Evolutionary conservation across 2,329 filamentous ascomycete species (phyloP).

Genomic region (Ophiocordyceps camponoti-floridani): DNA sequence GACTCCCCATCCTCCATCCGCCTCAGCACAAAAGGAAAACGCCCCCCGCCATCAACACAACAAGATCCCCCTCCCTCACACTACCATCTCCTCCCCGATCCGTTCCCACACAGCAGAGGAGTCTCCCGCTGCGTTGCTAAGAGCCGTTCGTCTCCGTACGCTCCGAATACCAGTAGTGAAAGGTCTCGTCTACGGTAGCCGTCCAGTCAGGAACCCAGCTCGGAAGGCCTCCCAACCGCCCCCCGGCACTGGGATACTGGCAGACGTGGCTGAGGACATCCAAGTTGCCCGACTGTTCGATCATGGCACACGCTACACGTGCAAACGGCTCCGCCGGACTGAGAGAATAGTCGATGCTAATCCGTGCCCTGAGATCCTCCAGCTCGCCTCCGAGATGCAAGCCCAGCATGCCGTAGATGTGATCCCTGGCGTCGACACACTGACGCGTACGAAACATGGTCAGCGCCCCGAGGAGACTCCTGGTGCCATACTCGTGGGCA

Average conservation of each 20-base stretch:
- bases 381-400: not conserved
- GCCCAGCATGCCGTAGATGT: not conserved
- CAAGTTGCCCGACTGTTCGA: not conserved
- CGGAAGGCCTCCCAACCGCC: not conserved
- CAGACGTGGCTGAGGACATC: not conserved
- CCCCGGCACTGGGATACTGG: not conserved
- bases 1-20: not conserved
- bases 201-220: not conserved
- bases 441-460: not conserved
- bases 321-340: not conserved
- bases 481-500: not conserved
- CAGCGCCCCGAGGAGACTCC: not conserved
- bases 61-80: not conserved
- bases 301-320: not conserved
- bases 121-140: not conserved
- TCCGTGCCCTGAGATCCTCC: not conserved
- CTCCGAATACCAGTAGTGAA: not conserved
- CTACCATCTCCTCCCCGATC: not conserved
- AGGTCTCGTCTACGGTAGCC: not conserved
- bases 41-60: not conserved
- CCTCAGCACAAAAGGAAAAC: not conserved
- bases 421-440: not conserved
- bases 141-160: not conserved
- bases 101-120: not conserved
- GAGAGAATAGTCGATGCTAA: not conserved